Evolutionary conservation across 2,329 filamentous ascomycete species (phyloP), one percentile per base, ranked within the genome.

Genomic region (Rosellinia necatrix): DNA sequence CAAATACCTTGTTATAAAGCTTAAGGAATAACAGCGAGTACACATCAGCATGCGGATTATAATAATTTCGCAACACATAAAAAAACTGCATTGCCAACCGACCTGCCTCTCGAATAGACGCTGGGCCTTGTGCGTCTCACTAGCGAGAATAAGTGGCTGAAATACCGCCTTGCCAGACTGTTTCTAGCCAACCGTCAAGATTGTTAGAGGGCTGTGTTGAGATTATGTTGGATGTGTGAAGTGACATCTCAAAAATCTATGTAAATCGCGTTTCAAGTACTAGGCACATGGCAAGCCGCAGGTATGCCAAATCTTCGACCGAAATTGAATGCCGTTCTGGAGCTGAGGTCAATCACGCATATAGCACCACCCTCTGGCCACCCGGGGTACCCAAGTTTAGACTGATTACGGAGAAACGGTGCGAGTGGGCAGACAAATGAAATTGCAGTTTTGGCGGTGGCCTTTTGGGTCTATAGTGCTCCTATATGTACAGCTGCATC

Each of bases 401-500:
- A 38, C 6, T 27, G 10, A 43, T 57, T 49, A 49, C 57, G 3
- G 4, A 17, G 13, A 41, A 27, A 37, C 30, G 25, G 6, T 15
- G 5, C 17, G 7, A 24, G 15, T 44, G 19, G 40, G 3, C 27
- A 32, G 43, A 65, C 53, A 64, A 64, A 66, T 60, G 49, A 37
- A 59, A 56, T 22, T 60, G 49, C 42, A 17, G 29, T 42, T 51
- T 59, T 46, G 51, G 48, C 40, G 27, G 32, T 53, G 35, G 59
- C 41, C 57, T 51, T 53, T 52, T 65, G 55, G 51, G 62, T 67
- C 63, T 66, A 66, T 67, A 63, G 61, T 57, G 44, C 47, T 62
- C 55, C 37, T 65, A 62, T 67, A 68, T 66, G 59, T 68, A 67
- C 65, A 69, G 53, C 53, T 30, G 34, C 44, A 49, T 48, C 35